These are phyloP conservation scores for Cephaloascus albidus DNA, from an alignment of 805 yeast species.

Conservation along the genomic window DNA sequence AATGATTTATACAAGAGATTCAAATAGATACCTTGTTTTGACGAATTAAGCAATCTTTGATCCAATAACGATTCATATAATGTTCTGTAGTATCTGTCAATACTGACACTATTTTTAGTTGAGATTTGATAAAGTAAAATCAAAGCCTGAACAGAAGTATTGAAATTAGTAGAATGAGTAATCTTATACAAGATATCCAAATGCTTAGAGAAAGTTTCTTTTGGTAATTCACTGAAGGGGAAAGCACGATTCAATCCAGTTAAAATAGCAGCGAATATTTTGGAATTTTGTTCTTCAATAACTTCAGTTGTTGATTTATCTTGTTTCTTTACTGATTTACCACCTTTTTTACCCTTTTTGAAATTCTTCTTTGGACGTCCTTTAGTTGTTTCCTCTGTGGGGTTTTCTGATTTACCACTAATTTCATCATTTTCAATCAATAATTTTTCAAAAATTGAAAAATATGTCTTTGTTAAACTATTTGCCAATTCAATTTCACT, in stretches of 20 bases:
- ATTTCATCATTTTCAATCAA: slow-evolving; percentile 57
- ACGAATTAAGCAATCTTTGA: slow-evolving; percentile 71
- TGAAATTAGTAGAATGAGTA: slow-evolving; percentile 90
- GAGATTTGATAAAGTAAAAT: slow-evolving; percentile 78
- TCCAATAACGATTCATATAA: slow-evolving; percentile 86
- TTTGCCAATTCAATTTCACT: slow-evolving; percentile 79
- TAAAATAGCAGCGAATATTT: slow-evolving; percentile 79
- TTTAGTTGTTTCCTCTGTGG: not conserved
- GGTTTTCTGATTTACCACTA: slow-evolving; percentile 11
- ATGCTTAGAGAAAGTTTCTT: slow-evolving; percentile 64
- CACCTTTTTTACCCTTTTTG: slow-evolving; percentile 84
- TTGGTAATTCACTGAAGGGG: slow-evolving; percentile 77
- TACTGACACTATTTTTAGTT: slow-evolving; percentile 41
- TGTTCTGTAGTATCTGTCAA: slow-evolving; percentile 75
- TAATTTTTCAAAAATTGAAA: slow-evolving; percentile 76
- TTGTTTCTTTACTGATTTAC: slow-evolving; percentile 53
- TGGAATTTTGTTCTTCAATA: slow-evolving; percentile 71
- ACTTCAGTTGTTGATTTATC: not conserved
- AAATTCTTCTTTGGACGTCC: slow-evolving; percentile 44
- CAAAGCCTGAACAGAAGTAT: slow-evolving; percentile 88
- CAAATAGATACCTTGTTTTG: slow-evolving; percentile 88
- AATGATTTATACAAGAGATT: slow-evolving; percentile 79
- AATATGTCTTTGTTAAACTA: slow-evolving; percentile 71
- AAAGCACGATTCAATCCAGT: slow-evolving; percentile 95
- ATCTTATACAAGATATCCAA: slow-evolving; percentile 78